Evolutionary conservation across 1,284 basidiomycete genomes (phyloP).

Genomic region (Trichosporon faecale): DNA sequence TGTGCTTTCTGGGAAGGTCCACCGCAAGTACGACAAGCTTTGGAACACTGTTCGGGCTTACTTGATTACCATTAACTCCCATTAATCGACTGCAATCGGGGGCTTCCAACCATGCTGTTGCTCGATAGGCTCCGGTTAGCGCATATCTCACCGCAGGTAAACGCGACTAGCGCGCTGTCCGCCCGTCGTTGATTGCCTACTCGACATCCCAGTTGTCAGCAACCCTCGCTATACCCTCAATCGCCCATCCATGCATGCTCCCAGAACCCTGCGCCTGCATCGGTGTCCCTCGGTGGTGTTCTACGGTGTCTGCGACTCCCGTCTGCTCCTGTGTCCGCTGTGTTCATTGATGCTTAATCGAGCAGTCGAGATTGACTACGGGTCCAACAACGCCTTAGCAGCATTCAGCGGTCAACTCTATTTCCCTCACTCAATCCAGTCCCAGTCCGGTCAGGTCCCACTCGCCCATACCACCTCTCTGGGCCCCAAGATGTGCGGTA

Average conservation of each 20-base stretch:
- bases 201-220: background rate
- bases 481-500: background rate
- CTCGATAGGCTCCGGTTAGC: background rate
- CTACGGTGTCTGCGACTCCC: background rate
- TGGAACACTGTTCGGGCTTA: background rate
- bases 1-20: background rate
- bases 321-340: background rate
- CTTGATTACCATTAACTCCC: background rate
- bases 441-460: background rate
- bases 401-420: background rate
- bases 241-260: background rate
- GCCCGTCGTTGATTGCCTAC: background rate
- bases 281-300: background rate
- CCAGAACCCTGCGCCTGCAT: background rate
- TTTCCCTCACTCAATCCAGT: background rate
- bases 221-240: background rate
- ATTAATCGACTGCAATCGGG: background rate
- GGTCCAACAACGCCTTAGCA: background rate
- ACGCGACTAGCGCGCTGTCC: background rate
- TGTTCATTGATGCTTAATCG: background rate
- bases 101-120: background rate
- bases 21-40: background rate
- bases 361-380: background rate
- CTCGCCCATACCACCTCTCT: background rate
- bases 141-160: background rate